Evolutionary conservation across 176 grass and related monocot species (phyloP).

Genomic region (Hyparrhenia diplandra): DNA sequence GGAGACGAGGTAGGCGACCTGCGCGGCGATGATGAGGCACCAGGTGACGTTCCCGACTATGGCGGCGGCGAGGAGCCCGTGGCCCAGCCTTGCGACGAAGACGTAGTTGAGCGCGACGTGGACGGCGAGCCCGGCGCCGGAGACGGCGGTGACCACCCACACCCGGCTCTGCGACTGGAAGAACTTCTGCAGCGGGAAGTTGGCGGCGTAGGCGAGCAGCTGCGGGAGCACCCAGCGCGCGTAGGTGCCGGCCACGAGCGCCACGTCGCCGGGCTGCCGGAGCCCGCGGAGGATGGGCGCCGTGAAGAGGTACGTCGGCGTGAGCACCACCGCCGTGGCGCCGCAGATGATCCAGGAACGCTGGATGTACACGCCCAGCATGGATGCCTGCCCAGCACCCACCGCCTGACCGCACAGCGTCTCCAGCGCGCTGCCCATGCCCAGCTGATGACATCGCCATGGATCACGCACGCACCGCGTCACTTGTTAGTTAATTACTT

Average conservation of each 20-base stretch:
- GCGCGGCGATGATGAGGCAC: conserved; percentile 44
- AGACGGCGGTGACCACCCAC: conserved; percentile 56
- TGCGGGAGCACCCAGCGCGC: conserved; percentile 44
- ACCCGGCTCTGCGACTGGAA: conserved; percentile 68
- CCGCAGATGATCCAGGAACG: conserved; percentile 59
- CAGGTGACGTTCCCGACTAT: conserved; percentile 48
- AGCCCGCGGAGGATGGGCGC: conserved; percentile 33
- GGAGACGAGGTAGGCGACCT: conserved; percentile 46
- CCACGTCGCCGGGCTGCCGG: conserved; percentile 38
- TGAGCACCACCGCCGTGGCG: conserved; percentile 15
- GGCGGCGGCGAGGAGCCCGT: conserved; percentile 47
- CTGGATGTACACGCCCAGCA: conserved; percentile 64
- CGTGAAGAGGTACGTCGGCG: conserved; percentile 48
- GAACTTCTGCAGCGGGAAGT: conserved; percentile 79
- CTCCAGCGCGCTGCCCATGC: conserved; percentile 75
- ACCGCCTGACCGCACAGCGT: conserved; percentile 66
- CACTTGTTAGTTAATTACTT: no score
- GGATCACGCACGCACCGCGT: background rate
- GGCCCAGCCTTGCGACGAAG: conserved; percentile 30
- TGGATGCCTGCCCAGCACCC: conserved; percentile 39
- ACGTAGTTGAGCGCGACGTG: conserved; percentile 58
- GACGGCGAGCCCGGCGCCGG: conserved; percentile 37
- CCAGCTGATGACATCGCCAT: conserved; percentile 13
- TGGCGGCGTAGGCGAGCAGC: conserved; percentile 58
- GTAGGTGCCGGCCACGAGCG: conserved; percentile 37